Evolutionary conservation across 805 yeast genomes (phyloP).

Genomic region (Kregervanrija delftensis): DNA sequence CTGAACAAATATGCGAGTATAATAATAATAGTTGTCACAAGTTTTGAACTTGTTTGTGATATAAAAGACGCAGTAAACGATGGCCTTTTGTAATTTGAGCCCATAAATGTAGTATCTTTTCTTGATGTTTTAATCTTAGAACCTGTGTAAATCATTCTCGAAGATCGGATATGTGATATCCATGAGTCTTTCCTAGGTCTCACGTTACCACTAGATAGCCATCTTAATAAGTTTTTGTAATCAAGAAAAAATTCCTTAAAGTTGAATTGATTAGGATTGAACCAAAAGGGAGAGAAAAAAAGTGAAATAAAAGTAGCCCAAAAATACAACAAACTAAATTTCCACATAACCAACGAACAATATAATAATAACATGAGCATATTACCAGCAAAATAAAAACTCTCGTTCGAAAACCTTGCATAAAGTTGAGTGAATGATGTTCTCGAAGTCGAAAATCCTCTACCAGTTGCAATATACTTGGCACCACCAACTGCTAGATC

Average conservation of each 20-base stretch:
- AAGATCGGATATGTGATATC: conserved; percentile 43
- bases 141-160: conserved; percentile 51
- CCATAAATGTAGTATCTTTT: conserved; percentile 32
- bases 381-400: conserved; percentile 57
- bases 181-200: conserved; percentile 29
- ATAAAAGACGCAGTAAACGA: conserved; percentile 28
- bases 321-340: conserved; percentile 51
- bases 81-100: conserved; percentile 42
- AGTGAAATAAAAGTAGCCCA: conserved; percentile 66
- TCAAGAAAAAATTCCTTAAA: conserved; percentile 66
- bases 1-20: conserved; percentile 44
- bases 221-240: conserved; percentile 46
- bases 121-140: conserved; percentile 39
- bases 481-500: conserved; percentile 78
- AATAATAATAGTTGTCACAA: conserved; percentile 29
- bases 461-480: conserved; percentile 72
- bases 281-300: conserved; percentile 64
- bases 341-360: conserved; percentile 60
- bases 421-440: conserved; percentile 59
- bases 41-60: conserved; percentile 34
- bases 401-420: conserved; percentile 61
- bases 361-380: conserved; percentile 47
- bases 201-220: conserved; percentile 49
- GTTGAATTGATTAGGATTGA: conserved; percentile 72
- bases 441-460: conserved; percentile 76